Evolutionary conservation across 768 basidiomycete species (phyloP).

Genomic region (Lactarius indigo): DNA sequence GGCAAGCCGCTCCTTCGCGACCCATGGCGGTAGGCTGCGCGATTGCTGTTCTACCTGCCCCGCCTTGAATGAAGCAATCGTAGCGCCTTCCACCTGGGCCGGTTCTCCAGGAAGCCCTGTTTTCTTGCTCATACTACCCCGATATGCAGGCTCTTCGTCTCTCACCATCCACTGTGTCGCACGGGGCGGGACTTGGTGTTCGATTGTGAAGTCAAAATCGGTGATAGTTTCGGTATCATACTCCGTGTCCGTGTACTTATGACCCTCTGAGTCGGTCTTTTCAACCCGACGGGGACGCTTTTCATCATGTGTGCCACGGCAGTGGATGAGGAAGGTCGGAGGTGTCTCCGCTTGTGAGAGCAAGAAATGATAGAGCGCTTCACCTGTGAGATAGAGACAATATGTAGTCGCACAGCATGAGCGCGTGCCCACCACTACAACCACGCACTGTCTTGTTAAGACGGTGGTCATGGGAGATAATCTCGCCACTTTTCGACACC

Average conservation of each 20-base stretch:
- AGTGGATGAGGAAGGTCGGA: conserved; percentile 46
- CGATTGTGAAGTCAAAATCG: conserved; percentile 70
- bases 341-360: conserved; percentile 48
- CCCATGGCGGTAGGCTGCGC: conserved; percentile 55
- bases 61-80: conserved; percentile 41
- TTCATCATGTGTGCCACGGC: conserved; percentile 56
- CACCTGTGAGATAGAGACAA: conserved; percentile 40
- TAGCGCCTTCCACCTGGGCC: conserved; percentile 41
- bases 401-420: conserved; percentile 13
- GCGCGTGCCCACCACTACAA: background rate
- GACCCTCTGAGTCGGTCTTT: conserved; percentile 35
- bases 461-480: conserved; percentile 69
- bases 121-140: conserved; percentile 60
- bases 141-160: conserved; percentile 61
- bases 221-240: conserved; percentile 54
- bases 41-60: conserved; percentile 44
- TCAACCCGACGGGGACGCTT: conserved; percentile 47
- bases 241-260: conserved; percentile 39
- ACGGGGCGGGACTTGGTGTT: conserved; percentile 39
- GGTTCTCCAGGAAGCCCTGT: conserved; percentile 39
- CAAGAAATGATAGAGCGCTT: conserved; percentile 71
- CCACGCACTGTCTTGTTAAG: conserved; percentile 58
- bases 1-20: conserved; percentile 15
- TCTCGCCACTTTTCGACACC: conserved; percentile 42
- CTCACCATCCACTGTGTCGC: conserved; percentile 57